Percentiles rank a stretch among this genome's conserved stretches.
phyloP scores from a whole-genome alignment of 495 filamentous ascomycete genomes.

The Penicillium verhagenii region DNA sequence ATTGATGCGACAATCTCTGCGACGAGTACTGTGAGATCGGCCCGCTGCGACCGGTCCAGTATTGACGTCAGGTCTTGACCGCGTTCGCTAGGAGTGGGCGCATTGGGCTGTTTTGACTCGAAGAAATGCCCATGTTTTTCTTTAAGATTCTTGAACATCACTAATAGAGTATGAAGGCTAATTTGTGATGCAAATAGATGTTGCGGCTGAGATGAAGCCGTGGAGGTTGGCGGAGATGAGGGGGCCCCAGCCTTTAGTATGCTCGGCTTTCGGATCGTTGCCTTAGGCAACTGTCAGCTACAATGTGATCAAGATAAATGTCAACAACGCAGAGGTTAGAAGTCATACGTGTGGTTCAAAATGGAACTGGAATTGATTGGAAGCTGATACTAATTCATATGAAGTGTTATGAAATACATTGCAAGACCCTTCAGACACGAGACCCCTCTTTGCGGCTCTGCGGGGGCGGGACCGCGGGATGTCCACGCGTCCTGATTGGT shows the following conservation, averaged over 20 bases:
- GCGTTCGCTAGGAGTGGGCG: conserved; percentile 22
- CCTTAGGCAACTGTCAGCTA: conserved; percentile 4
- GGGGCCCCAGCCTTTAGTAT: not conserved
- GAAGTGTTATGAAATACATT: not conserved
- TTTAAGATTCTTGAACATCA: conserved; percentile 45
- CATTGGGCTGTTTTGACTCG: conserved; percentile 30
- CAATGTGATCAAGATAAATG: not conserved
- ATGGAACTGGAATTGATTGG: not conserved
- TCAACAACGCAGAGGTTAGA: no score
- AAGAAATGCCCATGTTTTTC: conserved; percentile 37
- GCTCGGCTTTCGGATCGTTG: not conserved
- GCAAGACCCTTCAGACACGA: not conserved
- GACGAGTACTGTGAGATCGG: conserved; percentile 48
- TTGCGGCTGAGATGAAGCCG: not conserved
- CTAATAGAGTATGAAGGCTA: not conserved
- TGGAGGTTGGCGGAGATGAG: conserved; percentile 3
- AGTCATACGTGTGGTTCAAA: not conserved
- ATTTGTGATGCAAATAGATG: not conserved
- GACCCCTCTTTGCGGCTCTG: not conserved
- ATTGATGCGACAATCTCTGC: conserved; percentile 43
- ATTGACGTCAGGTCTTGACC: conserved; percentile 51
- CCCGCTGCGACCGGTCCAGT: conserved; percentile 48
- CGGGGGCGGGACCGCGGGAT: not conserved
- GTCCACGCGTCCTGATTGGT: no score
- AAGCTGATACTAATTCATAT: not conserved